phyloP scores from a whole-genome alignment of 2,329 filamentous ascomycete species.

The Lecanosticta acicola region DNA sequence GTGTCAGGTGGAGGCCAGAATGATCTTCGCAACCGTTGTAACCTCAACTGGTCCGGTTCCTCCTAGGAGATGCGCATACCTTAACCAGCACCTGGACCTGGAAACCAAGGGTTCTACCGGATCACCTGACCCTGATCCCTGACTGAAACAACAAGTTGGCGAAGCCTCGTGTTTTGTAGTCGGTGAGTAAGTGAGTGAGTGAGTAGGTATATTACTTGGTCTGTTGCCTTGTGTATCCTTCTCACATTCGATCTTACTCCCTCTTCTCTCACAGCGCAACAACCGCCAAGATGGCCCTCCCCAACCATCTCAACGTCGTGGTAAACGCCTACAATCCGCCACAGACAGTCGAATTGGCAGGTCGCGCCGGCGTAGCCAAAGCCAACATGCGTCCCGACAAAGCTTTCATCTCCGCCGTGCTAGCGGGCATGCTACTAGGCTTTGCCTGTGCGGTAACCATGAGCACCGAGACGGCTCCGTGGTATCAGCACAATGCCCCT shows the following conservation, averaged over 20 bases:
- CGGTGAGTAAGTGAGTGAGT: too few relatives aligned
- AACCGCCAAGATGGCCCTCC: background rate
- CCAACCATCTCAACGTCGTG: conserved; percentile 10
- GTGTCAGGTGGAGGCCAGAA: too few relatives aligned
- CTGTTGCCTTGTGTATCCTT: too few relatives aligned
- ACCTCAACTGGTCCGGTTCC: too few relatives aligned
- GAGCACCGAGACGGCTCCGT: conserved; percentile 26
- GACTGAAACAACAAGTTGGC: too few relatives aligned
- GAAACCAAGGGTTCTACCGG: too few relatives aligned
- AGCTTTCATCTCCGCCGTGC: conserved; percentile 48
- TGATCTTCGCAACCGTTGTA: too few relatives aligned
- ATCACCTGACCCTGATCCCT: too few relatives aligned
- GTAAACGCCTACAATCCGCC: conserved; percentile 19
- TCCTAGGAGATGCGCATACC: too few relatives aligned
- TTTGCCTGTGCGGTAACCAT: conserved; percentile 43
- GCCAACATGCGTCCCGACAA: conserved; percentile 51
- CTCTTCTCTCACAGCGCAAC: background rate
- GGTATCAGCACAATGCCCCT: conserved; percentile 32
- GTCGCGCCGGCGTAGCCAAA: conserved; percentile 47
- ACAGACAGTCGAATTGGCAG: conserved; percentile 47
- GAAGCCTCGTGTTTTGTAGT: too few relatives aligned
- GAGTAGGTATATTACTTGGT: too few relatives aligned
- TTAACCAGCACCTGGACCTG: too few relatives aligned
- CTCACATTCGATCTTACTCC: background rate
- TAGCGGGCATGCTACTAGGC: conserved; percentile 48